Conservation (phyloP, 345 rosid genomes). For the Raphanus raphanistrum region DNA sequence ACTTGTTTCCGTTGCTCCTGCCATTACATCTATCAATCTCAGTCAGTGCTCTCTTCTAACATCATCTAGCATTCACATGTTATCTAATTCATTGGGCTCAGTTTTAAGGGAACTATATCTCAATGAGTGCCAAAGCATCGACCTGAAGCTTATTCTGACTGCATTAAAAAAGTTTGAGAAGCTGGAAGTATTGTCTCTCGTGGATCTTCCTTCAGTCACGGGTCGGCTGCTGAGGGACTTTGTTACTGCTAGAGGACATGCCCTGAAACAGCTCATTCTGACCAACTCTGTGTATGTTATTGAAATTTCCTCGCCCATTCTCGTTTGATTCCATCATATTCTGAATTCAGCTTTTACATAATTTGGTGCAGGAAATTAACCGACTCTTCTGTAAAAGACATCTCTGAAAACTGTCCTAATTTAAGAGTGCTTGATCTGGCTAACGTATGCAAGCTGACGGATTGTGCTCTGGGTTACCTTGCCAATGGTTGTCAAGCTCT, state of each 20-base stretch:
- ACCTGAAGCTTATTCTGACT: conserved; percentile 58
- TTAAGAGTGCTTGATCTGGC: conserved; percentile 62
- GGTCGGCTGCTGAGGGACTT: conserved; percentile 59
- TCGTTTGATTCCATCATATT: neutral
- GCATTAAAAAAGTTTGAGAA: conserved; percentile 61
- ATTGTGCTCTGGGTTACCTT: conserved; percentile 72
- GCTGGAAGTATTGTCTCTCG: conserved; percentile 74
- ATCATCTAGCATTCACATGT: conserved; percentile 50
- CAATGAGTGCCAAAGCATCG: conserved; percentile 74
- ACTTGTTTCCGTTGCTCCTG: conserved; percentile 64
- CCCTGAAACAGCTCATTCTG: conserved; percentile 71
- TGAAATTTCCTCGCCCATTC: conserved; percentile 47
- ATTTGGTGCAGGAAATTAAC: conserved; percentile 71
- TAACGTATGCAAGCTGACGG: conserved; percentile 71
- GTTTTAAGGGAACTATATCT: conserved; percentile 69
- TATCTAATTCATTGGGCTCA: conserved; percentile 62
- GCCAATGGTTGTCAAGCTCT: conserved; percentile 70
- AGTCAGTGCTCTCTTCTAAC: conserved; percentile 85
- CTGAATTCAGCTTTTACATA: conserved; percentile 4
- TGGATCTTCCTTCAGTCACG: conserved; percentile 57
- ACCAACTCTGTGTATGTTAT: conserved; percentile 66
- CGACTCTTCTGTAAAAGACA: conserved; percentile 67
- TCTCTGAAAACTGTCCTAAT: conserved; percentile 65
- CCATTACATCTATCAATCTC: conserved; percentile 66
- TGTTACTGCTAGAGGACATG: conserved; percentile 46